These are phyloP conservation scores for Fusarium luffae DNA, from an alignment of 2,329 filamentous ascomycete genomes.

Conservation along the genomic window DNA sequence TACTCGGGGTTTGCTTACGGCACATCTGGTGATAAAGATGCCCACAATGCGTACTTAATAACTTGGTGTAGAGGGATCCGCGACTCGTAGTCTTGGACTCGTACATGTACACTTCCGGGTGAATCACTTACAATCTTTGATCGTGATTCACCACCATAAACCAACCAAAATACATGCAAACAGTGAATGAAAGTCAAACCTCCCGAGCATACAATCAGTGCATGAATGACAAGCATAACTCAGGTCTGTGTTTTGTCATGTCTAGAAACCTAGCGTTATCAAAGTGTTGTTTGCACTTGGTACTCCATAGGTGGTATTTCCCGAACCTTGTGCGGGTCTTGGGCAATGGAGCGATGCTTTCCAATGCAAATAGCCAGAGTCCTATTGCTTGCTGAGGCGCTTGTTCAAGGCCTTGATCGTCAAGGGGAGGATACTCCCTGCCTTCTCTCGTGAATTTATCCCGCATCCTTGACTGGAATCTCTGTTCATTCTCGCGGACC, in stretches of 20 bases:
- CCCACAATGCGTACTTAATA: too few species aligned
- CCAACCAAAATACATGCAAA: too few species aligned
- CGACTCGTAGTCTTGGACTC: too few species aligned
- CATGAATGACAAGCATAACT: slow-evolving; percentile 41
- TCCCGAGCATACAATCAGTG: background rate
- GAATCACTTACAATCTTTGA: too few species aligned
- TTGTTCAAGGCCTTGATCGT: background rate
- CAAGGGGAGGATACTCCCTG: background rate
- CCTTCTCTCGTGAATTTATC: accelerated
- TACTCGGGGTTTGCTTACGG: too few species aligned
- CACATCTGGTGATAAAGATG: too few species aligned
- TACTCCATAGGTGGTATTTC: accelerated
- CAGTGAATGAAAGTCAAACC: too few species aligned
- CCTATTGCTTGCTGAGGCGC: background rate
- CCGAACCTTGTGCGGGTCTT: background rate
- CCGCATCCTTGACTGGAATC: accelerated
- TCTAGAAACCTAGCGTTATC: background rate
- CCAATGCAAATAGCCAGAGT: slow-evolving; percentile 32
- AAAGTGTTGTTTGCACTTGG: background rate
- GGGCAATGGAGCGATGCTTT: slow-evolving; percentile 48
- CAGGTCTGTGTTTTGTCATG: slow-evolving; percentile 9
- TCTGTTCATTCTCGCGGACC: background rate
- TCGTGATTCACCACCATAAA: too few species aligned
- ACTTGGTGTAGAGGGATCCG: too few species aligned
- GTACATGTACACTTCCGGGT: too few species aligned